Conservation (phyloP, 805 yeast species). For the Kazachstania psychrophila region DNA sequence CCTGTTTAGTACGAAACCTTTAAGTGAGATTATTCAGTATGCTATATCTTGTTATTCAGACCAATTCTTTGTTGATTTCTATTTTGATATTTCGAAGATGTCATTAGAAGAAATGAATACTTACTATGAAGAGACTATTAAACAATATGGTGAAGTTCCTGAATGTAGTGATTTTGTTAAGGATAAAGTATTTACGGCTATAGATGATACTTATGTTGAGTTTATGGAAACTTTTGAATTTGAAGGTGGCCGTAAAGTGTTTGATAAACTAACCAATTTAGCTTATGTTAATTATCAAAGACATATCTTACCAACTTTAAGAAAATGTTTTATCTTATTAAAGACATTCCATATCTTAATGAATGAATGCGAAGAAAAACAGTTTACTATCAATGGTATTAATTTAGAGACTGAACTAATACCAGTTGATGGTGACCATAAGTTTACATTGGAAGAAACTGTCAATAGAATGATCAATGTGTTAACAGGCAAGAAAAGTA, state of each 20-base stretch:
- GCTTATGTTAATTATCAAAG: slow-evolving; percentile 18
- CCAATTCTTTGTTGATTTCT: slow-evolving; percentile 10
- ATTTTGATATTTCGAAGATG: no score
- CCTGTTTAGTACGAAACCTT: slow-evolving; percentile 13
- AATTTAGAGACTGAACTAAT: slow-evolving; percentile 12
- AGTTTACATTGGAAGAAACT: background rate
- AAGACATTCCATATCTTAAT: slow-evolving; percentile 26
- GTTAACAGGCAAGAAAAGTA: slow-evolving; percentile 7
- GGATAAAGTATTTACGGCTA: no score
- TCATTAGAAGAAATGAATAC: no score
- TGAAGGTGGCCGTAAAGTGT: background rate
- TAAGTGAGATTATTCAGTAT: slow-evolving; percentile 13
- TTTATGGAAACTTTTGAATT: background rate
- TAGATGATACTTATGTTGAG: no score
- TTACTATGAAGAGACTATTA: no score
- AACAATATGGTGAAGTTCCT: no score
- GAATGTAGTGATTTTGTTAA: no score
- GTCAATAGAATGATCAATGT: slow-evolving; percentile 10
- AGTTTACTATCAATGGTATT: slow-evolving; percentile 18
- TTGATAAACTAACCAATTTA: slow-evolving; percentile 4
- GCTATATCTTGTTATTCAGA: slow-evolving; percentile 12
- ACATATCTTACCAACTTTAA: slow-evolving; percentile 20
- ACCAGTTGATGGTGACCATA: background rate
- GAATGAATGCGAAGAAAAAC: slow-evolving; percentile 19
- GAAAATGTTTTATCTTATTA: slow-evolving; percentile 28